These are phyloP conservation scores for Styphnolobium japonicum DNA, from an alignment of 306 rosid genomes.

Conservation along the genomic window DNA sequence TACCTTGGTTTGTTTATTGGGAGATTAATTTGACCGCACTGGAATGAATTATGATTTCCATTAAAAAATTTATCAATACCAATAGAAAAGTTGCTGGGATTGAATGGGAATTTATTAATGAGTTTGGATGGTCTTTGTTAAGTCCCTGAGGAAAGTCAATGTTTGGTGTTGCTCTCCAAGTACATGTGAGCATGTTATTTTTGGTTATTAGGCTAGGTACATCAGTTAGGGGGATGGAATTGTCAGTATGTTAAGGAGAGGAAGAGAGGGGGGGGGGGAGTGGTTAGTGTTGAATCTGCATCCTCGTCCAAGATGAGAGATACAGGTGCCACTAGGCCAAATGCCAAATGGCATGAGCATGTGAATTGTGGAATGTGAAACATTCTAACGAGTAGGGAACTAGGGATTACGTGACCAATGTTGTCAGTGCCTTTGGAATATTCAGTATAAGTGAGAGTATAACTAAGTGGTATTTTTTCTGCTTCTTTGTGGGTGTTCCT, in stretches of 20 bases:
- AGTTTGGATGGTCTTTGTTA: background rate
- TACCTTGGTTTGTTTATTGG: conserved; percentile 92
- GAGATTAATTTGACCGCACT: conserved; percentile 60
- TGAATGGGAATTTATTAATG: conserved; percentile 11
- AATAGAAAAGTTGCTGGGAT: background rate
- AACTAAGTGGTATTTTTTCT: background rate
- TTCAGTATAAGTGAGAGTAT: background rate
- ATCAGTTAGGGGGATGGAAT: background rate
- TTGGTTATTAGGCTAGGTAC: background rate
- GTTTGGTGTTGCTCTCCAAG: conserved; percentile 1
- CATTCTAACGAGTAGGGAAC: background rate
- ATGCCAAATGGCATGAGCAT: background rate
- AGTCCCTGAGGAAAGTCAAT: background rate
- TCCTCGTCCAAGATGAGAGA: background rate
- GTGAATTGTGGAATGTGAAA: background rate
- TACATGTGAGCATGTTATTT: background rate
- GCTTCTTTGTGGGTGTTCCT: background rate
- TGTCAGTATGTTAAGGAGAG: too few species aligned
- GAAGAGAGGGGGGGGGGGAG: too few species aligned
- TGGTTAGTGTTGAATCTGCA: conserved; percentile 5
- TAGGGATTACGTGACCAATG: background rate
- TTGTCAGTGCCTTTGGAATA: background rate
- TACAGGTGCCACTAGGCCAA: conserved; percentile 13
- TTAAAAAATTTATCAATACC: background rate
- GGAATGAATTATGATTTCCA: conserved; percentile 30